Evolutionary conservation across 1,139 yeast species (phyloP).

Genomic region (Geotrichum citri-aurantii): DNA sequence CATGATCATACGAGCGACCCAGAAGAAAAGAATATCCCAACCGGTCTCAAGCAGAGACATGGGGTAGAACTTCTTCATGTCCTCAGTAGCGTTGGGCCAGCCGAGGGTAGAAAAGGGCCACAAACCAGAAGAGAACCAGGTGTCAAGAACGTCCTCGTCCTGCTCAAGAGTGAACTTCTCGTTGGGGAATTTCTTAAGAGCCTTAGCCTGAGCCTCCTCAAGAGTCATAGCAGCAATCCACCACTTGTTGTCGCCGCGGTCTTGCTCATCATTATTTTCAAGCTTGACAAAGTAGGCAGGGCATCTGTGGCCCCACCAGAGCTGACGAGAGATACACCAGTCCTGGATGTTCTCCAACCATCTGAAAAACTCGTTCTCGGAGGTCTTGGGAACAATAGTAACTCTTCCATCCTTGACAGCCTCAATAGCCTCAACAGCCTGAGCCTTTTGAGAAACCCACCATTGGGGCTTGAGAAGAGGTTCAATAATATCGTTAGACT

Average conservation of each 20-base stretch:
- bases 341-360: constrained; percentile 97
- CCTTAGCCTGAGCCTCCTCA: constrained; percentile 82
- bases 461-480: constrained; percentile 97
- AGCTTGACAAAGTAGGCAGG: constrained; percentile 86
- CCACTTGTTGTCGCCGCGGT: constrained; percentile 60
- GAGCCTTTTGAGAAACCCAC: constrained; percentile 93
- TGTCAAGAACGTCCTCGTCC: constrained; percentile 96
- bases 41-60: constrained; percentile 95
- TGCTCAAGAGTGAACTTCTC: constrained; percentile 72
- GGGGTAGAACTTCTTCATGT: constrained; percentile 75
- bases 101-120: constrained; percentile 98
- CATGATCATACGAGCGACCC: constrained; percentile 97
- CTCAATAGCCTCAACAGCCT: constrained; percentile 82
- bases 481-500: constrained; percentile 96
- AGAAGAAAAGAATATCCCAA: constrained; percentile 98
- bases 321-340: constrained; percentile 98
- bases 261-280: constrained; percentile 35
- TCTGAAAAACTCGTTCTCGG: constrained; percentile 88
- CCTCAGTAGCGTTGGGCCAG: constrained; percentile 79
- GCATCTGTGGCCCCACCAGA: constrained; percentile 99
- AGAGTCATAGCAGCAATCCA: constrained; percentile 88
- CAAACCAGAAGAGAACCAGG: constrained; percentile 97
- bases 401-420: constrained; percentile 82
- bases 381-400: constrained; percentile 77
- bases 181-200: constrained; percentile 64